phyloP scores from a whole-genome alignment of 225 moss, liverwort and hornwort genomes.

The Straminergon stramineum region DNA sequence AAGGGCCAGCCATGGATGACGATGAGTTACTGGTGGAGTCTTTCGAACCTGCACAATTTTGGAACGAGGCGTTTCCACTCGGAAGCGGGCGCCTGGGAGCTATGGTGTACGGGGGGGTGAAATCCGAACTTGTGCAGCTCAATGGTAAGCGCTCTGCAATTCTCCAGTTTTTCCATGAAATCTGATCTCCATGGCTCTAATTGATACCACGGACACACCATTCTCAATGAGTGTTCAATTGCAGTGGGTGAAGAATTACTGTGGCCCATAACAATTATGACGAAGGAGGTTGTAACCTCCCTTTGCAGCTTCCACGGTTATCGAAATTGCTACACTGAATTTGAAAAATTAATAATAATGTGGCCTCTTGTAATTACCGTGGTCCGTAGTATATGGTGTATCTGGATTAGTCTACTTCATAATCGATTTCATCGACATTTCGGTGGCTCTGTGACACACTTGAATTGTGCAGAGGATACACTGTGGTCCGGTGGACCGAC shows the following conservation, averaged over 20 bases:
- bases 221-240: background rate
- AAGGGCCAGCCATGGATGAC: slow-evolving; percentile 25
- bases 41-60: slow-evolving; percentile 65
- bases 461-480: slow-evolving; percentile 65
- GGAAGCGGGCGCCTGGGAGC: slow-evolving; percentile 92
- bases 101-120: slow-evolving; percentile 82
- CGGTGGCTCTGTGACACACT: background rate
- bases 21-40: slow-evolving; percentile 55
- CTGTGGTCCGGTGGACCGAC: slow-evolving; percentile 87
- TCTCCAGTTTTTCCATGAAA: background rate
- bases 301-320: background rate
- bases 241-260: background rate
- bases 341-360: background rate
- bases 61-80: slow-evolving; percentile 82
- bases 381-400: too few relatives aligned
- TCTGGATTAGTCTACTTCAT: background rate
- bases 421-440: background rate
- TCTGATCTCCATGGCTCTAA: background rate
- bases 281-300: background rate
- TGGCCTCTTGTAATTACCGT: background rate
- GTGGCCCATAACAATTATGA: background rate
- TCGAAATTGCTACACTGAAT: background rate
- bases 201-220: background rate
- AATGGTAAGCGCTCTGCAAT: slow-evolving; percentile 41
- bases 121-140: slow-evolving; percentile 71